These are phyloP conservation scores for Nakazawaea ernobii DNA, from an alignment of 805 yeast species.

Conservation along the genomic window DNA sequence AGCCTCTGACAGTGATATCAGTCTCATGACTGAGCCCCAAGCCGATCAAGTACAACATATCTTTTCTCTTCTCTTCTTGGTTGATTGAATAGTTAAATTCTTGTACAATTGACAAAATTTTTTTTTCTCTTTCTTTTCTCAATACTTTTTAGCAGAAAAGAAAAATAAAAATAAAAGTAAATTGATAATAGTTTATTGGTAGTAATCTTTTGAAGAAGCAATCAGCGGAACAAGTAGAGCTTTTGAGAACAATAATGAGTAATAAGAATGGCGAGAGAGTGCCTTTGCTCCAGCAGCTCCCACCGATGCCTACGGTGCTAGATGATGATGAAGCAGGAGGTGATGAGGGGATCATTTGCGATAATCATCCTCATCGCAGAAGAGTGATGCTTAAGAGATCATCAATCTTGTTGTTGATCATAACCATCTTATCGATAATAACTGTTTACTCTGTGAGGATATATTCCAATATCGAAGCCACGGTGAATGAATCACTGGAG, in stretches of 20 bases:
- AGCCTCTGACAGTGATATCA: constrained; percentile 93
- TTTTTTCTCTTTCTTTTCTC: not conserved
- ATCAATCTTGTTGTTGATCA: not conserved
- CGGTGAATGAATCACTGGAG: constrained; percentile 1
- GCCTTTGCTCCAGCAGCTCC: constrained; percentile 4
- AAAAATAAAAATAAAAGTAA: too few species aligned
- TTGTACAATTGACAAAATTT: not conserved
- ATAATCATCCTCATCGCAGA: constrained; percentile 3
- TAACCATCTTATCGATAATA: not conserved
- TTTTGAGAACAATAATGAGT: not conserved
- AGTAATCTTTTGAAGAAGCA: not conserved
- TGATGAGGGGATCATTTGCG: not conserved
- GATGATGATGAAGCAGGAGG: not conserved
- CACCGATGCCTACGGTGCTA: constrained; percentile 5
- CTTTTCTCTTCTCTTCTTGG: too few species aligned
- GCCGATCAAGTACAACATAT: constrained; percentile 87
- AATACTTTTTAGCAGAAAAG: not conserved
- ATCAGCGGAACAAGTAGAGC: not conserved
- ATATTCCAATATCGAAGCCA: constrained; percentile 1
- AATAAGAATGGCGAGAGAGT: not conserved
- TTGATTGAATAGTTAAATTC: not conserved
- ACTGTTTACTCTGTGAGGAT: not conserved
- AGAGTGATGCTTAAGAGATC: not conserved
- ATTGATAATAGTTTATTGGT: too few species aligned
- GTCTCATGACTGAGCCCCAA: constrained; percentile 83